Conservation (phyloP, 352 stramenopile species). For the Pythium chondricola region DNA sequence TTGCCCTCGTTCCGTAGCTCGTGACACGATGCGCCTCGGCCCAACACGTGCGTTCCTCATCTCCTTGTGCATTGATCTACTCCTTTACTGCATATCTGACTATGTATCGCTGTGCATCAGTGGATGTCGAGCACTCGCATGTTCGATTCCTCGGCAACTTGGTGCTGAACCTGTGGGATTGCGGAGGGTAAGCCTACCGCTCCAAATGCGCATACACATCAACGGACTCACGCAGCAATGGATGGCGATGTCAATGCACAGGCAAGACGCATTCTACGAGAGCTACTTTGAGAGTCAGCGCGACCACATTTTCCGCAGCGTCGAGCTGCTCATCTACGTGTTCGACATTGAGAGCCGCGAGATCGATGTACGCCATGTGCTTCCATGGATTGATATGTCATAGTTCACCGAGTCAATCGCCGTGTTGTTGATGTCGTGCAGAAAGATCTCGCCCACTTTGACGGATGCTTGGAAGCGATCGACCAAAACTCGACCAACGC, state of each 20-base stretch:
- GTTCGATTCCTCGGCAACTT: conserved; percentile 97
- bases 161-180: conserved; percentile 99
- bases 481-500: conserved; percentile 98
- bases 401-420: conserved; percentile 2
- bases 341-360: conserved; percentile 97
- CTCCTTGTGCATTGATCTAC: neutral
- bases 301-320: conserved; percentile 98
- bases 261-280: conserved; percentile 99
- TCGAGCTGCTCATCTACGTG: conserved; percentile 98
- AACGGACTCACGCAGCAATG: neutral
- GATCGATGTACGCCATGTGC: conserved; percentile 38
- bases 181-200: conserved; percentile 77
- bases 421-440: conserved; percentile 27
- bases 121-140: conserved; percentile 90
- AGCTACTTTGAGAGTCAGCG: conserved; percentile 98
- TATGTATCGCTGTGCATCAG: too few species aligned
- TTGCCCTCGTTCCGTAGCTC: conserved; percentile 37
- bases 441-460: conserved; percentile 98
- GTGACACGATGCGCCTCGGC: conserved; percentile 96
- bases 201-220: neutral
- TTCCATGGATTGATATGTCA: neutral
- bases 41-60: conserved; percentile 74
- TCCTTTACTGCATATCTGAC: too few species aligned
- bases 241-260: conserved; percentile 11
- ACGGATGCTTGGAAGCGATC: conserved; percentile 96